Percentiles rank a stretch among this genome's conserved stretches.
These are phyloP conservation scores for Blastobotrys indianensis DNA, from an alignment of 1,139 yeast species.

Conservation along the genomic window DNA sequence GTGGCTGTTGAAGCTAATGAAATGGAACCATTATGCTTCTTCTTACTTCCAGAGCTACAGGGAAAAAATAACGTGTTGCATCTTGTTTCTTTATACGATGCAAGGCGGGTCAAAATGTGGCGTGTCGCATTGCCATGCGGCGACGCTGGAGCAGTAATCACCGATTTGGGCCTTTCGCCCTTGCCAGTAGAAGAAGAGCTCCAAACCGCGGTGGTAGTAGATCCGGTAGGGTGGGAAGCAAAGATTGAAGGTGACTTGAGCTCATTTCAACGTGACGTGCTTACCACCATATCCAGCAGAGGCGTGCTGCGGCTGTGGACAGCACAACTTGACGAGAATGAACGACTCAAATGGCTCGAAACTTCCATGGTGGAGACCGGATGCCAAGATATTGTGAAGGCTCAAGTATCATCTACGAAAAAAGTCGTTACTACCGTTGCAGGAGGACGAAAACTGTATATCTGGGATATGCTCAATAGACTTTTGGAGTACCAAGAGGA, in stretches of 20 bases:
- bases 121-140: slow-evolving; percentile 12
- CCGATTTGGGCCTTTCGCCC: slow-evolving; percentile 23
- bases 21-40: slow-evolving; percentile 37
- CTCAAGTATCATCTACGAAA: slow-evolving; percentile 69
- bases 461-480: slow-evolving; percentile 72
- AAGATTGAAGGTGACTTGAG: slow-evolving; percentile 36
- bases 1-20: slow-evolving; percentile 4
- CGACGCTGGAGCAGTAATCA: slow-evolving; percentile 4
- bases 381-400: slow-evolving; percentile 44
- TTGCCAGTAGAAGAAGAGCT: slow-evolving; percentile 31
- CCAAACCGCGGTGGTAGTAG: slow-evolving; percentile 53
- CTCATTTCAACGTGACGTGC: slow-evolving; percentile 42
- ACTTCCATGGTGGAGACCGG: slow-evolving; percentile 49
- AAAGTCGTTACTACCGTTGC: slow-evolving; percentile 68
- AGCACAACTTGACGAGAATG: slow-evolving; percentile 31
- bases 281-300: slow-evolving; percentile 50
- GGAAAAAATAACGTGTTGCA: slow-evolving; percentile 35
- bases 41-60: slow-evolving; percentile 43
- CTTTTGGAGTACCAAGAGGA: slow-evolving; percentile 57
- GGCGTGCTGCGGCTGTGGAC: slow-evolving; percentile 56
- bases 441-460: slow-evolving; percentile 45
- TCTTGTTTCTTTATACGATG: slow-evolving; percentile 39
- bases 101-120: slow-evolving; percentile 17
- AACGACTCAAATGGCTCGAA: slow-evolving; percentile 44
- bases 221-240: slow-evolving; percentile 55